Evolutionary conservation across 495 filamentous ascomycete species (phyloP).

Genomic region (Penicillium atrosanguineum): DNA sequence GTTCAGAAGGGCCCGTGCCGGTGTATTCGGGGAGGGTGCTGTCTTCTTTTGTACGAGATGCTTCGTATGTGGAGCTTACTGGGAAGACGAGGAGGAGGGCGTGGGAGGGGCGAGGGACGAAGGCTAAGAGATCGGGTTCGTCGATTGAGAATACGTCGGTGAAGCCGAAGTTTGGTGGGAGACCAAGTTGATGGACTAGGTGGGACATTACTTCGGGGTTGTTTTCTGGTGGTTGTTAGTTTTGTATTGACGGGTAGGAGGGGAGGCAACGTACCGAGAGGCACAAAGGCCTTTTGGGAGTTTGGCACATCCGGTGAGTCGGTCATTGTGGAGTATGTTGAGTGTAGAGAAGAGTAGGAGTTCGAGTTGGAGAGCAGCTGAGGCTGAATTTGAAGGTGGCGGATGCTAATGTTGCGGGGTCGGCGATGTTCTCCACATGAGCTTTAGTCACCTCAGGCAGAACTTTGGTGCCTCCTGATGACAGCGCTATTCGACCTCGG

Average conservation of each 20-base stretch:
- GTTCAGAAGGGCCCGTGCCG: constrained; percentile 51
- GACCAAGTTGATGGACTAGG: constrained; percentile 72
- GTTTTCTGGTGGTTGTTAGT: constrained; percentile 45
- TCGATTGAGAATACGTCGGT: constrained; percentile 84
- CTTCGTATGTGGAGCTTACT: constrained; percentile 67
- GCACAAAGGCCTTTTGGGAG: constrained; percentile 49
- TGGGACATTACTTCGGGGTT: constrained; percentile 81
- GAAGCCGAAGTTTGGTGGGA: constrained; percentile 62
- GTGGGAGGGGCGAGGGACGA: constrained; percentile 78
- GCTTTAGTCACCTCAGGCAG: neutral
- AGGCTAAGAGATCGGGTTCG: constrained; percentile 72
- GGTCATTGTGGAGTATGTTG: constrained; percentile 25
- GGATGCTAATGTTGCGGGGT: constrained; percentile 2
- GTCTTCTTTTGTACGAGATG: constrained; percentile 64
- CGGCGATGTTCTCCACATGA: constrained; percentile 1
- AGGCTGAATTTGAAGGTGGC: neutral
- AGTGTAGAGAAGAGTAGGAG: neutral
- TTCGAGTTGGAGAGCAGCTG: neutral
- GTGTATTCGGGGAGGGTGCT: constrained; percentile 48
- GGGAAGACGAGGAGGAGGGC: constrained; percentile 87
- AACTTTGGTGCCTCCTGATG: neutral
- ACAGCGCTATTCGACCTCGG: no score
- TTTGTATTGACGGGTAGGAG: constrained; percentile 3
- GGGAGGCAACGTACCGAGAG: constrained; percentile 33
- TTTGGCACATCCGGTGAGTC: constrained; percentile 36